These are phyloP conservation scores for Crithidia acanthocephali DNA, from an alignment of 208 protist species.

Conservation along the genomic window DNA sequence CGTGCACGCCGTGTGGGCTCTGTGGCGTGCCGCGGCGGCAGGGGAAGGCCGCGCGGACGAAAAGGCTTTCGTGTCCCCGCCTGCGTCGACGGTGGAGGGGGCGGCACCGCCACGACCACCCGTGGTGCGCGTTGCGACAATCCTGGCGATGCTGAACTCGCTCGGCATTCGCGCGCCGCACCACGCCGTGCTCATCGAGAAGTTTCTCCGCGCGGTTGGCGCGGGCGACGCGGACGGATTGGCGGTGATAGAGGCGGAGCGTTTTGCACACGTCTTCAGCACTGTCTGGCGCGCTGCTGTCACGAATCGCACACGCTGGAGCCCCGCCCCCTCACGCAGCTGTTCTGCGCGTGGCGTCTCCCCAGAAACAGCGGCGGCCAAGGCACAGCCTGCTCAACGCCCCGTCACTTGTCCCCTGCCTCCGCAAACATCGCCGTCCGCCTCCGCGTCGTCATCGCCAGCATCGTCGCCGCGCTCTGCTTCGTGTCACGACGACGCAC, in stretches of 20 bases:
- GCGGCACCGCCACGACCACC: slow-evolving; percentile 17
- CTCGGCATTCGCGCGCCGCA: slow-evolving; percentile 23
- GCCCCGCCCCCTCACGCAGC: not conserved
- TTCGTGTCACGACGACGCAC: not conserved
- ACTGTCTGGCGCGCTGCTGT: slow-evolving; percentile 40
- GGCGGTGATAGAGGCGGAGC: slow-evolving; percentile 36
- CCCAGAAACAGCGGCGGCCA: not conserved
- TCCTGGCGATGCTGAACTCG: slow-evolving; percentile 29
- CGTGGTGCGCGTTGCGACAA: slow-evolving; percentile 25
- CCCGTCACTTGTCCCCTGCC: not conserved
- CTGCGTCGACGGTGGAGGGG: not conserved
- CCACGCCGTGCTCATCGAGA: slow-evolving; percentile 39
- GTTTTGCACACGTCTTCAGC: slow-evolving; percentile 53
- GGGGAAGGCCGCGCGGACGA: slow-evolving; percentile 21
- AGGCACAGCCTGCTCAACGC: not conserved
- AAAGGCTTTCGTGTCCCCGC: not conserved
- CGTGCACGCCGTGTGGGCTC: slow-evolving; percentile 18
- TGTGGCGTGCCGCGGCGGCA: slow-evolving; percentile 23
- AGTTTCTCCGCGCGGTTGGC: slow-evolving; percentile 47
- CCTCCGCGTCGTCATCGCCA: not conserved
- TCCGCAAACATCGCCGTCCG: not conserved
- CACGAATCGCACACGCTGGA: slow-evolving; percentile 19
- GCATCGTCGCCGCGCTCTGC: not conserved
- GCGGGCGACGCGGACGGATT: slow-evolving; percentile 7
- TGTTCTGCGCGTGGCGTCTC: not conserved